Evolutionary conservation across 1,284 basidiomycete species (phyloP), one percentile per base, ranked within the genome.

Genomic region (Ustilago tritici): DNA sequence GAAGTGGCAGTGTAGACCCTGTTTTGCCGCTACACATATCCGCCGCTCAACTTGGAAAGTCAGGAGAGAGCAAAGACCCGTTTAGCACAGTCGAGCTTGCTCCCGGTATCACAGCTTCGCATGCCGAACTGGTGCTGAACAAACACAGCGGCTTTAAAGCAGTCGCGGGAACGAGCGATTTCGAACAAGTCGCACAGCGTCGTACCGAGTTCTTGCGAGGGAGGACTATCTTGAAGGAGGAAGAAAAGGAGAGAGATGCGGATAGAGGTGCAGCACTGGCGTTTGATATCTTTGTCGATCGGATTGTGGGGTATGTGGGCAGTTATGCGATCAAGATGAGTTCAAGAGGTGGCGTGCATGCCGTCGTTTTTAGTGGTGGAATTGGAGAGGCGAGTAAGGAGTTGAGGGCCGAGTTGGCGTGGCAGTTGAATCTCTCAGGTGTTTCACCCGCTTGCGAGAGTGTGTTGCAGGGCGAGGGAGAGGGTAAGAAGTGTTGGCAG

Each of bases 271-370:
- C 65, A 17, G 40, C 36, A 6, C 34, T 78, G 17, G 64, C 71
- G 4, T 78, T 78, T 50, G 76, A 74, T 40, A 50, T 78, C 15
- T 78, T 75, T 60, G 71, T 78, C 4, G 76, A 78, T 49, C 36
- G 72, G 4, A 61, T 78, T n/a, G 61, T 75, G 12, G 60, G 61
- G 2, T 67, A 58, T 35, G 9, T 78, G 19, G 76, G 76, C 1
- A 58, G 59, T 5, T 78, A 75, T 41, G 52, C 47, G 35, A 41
- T 65, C 54, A 78, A 78, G 55, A 52, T 78, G 49, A n/a, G 70
- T 9, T 14, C 14, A 4, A 55, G 62, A 7, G 65, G 66, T 4
- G 66, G 61, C 15, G 56, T 77, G 1, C 43, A 74, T 38, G 66
- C 71, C 17, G 14, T 77, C n/a, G 75, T 77, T 5, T 70, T 77